A percentile compares a stretch with the other conserved stretches of the same genome.
These are phyloP conservation scores for Phytophthora aleatoria DNA, from an alignment of 352 stramenopile species.

Conservation along the genomic window DNA sequence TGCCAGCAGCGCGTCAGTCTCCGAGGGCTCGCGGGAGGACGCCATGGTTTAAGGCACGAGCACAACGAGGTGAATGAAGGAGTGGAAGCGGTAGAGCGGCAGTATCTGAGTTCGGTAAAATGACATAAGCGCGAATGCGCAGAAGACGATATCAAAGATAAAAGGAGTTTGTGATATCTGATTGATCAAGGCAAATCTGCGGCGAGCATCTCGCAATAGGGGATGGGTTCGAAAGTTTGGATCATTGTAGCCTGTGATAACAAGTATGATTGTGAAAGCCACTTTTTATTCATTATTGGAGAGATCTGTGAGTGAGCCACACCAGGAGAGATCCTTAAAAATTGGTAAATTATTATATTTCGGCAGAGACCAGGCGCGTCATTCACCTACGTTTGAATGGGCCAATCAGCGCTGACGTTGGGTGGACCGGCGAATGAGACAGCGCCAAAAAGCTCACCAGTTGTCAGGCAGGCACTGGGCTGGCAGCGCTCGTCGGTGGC, in stretches of 20 bases:
- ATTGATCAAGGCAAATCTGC: slow-evolving; percentile 6
- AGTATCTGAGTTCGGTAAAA: slow-evolving; percentile 3
- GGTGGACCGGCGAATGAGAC: slow-evolving; percentile 16
- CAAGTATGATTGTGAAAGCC: background rate
- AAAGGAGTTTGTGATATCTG: background rate
- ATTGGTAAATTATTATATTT: background rate
- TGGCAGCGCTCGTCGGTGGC: no score
- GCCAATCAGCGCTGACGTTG: slow-evolving; percentile 4
- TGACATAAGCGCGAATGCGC: background rate
- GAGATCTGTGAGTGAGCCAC: background rate
- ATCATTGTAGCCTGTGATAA: background rate
- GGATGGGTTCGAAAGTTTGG: background rate
- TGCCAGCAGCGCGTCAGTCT: slow-evolving; percentile 53
- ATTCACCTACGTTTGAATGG: slow-evolving; percentile 22
- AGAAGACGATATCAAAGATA: background rate
- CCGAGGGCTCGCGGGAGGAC: slow-evolving; percentile 33
- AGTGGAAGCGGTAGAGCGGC: slow-evolving; percentile 2
- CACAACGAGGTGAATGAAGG: background rate
- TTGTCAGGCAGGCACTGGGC: no score
- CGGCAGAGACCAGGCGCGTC: slow-evolving; percentile 21
- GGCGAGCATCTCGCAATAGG: background rate
- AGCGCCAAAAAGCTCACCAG: slow-evolving; percentile 5
- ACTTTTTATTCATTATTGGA: background rate
- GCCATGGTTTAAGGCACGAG: slow-evolving; percentile 26
- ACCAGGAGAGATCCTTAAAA: background rate